A percentile compares a stretch with the other conserved stretches of the same genome.
Evolutionary conservation across 2,329 filamentous ascomycete species (phyloP).

Genomic region (Juglanconis oblonga): DNA sequence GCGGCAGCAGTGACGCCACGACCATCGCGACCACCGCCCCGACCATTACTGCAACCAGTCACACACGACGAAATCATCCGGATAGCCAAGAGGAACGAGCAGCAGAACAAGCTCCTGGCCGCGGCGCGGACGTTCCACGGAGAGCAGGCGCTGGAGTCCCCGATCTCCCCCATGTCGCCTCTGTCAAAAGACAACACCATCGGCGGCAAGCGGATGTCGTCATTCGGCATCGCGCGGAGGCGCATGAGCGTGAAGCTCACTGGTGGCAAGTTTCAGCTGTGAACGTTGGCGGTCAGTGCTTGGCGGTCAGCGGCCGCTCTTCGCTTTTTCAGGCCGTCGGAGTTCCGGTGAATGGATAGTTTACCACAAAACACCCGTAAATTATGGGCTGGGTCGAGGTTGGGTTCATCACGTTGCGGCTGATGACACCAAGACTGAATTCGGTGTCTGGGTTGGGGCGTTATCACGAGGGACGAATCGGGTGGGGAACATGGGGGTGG

Average conservation of each 20-base stretch:
- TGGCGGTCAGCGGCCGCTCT: neutral
- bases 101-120: slow-evolving; percentile 5
- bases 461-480: neutral
- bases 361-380: neutral
- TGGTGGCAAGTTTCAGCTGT: slow-evolving; percentile 15
- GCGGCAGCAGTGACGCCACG: slow-evolving; percentile 28
- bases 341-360: neutral
- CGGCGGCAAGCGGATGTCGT: slow-evolving; percentile 14
- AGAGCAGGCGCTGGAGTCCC: slow-evolving; percentile 11
- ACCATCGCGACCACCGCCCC: slow-evolving; percentile 23
- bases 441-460: neutral
- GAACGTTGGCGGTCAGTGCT: neutral
- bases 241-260: slow-evolving; percentile 18
- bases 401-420: neutral
- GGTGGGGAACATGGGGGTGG: neutral
- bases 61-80: slow-evolving; percentile 48
- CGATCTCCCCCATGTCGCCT: slow-evolving; percentile 13
- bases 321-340: slow-evolving; percentile 1
- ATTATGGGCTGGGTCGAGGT: neutral
- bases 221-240: slow-evolving; percentile 13
- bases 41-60: slow-evolving; percentile 28
- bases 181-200: slow-evolving; percentile 9
- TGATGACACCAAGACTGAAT: neutral
- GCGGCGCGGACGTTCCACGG: neutral
- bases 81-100: slow-evolving; percentile 39